A percentile compares a stretch with the other conserved stretches of the same genome.
These are phyloP conservation scores for Pseudonitzschia delicatissima DNA, from an alignment of 108 stramenopile species.

Conservation along the genomic window DNA sequence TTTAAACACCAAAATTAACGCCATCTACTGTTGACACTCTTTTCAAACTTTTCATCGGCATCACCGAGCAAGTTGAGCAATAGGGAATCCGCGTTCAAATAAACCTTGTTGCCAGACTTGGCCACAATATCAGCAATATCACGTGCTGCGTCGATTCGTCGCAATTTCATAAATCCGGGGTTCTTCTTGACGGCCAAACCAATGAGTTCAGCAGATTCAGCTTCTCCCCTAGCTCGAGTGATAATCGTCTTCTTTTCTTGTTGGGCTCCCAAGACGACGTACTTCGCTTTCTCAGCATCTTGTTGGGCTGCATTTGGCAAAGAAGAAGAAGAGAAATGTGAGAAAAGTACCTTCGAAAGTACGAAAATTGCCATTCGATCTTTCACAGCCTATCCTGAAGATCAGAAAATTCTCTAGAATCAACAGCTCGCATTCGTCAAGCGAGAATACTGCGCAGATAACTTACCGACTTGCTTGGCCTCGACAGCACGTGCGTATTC, in stretches of 20 bases:
- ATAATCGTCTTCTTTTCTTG: slow-evolving; percentile 99
- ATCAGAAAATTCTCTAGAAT: too few relatives aligned
- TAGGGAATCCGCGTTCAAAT: slow-evolving; percentile 95
- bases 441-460: too few relatives aligned
- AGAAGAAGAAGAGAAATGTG: slow-evolving; percentile 9
- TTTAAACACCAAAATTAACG: too few relatives aligned
- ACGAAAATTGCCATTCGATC: too few relatives aligned
- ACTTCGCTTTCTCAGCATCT: slow-evolving; percentile 98
- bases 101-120: slow-evolving; percentile 92
- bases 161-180: slow-evolving; percentile 98
- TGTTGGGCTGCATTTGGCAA: slow-evolving; percentile 81
- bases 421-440: too few relatives aligned
- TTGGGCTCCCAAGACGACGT: slow-evolving; percentile 94
- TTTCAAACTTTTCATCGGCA: slow-evolving; percentile 84
- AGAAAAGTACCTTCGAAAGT: background rate
- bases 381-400: too few relatives aligned
- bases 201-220: slow-evolving; percentile 96
- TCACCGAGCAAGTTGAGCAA: slow-evolving; percentile 93
- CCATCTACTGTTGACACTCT: slow-evolving; percentile 38
- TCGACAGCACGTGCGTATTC: slow-evolving; percentile 99
- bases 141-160: slow-evolving; percentile 97
- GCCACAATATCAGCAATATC: slow-evolving; percentile 96
- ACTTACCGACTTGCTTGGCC: slow-evolving; percentile 96
- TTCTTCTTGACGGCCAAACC: slow-evolving; percentile 98
- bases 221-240: slow-evolving; percentile 98